Percentiles rank a stretch among this genome's conserved stretches.
These are phyloP conservation scores for Alternaria postmessia DNA, from an alignment of 2,329 filamentous ascomycete genomes.

Conservation along the genomic window DNA sequence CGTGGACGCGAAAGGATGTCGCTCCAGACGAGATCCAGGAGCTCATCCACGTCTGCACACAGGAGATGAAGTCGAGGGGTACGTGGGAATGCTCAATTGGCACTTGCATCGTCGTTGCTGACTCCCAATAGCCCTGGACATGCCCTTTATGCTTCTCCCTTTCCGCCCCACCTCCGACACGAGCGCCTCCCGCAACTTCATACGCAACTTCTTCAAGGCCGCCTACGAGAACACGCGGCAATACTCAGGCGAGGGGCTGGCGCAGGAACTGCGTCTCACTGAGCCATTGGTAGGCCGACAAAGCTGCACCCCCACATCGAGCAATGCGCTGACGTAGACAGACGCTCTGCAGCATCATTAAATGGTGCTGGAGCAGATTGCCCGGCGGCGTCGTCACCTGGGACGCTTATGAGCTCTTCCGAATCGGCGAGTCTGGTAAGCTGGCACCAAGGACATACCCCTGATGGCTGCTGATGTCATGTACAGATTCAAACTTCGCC, in stretches of 20 bases:
- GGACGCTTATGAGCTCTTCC: constrained; percentile 97
- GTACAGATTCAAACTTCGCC: constrained; percentile 84
- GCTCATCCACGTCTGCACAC: constrained; percentile 81
- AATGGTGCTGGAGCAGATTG: constrained; percentile 98
- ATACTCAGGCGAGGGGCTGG: constrained; percentile 72
- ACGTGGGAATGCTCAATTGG: constrained; percentile 39
- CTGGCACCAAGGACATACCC: constrained; percentile 9
- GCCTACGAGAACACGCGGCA: constrained; percentile 65
- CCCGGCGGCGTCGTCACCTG: constrained; percentile 92
- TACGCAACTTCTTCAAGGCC: constrained; percentile 89
- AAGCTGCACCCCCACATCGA: neutral
- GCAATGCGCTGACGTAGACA: constrained; percentile 51
- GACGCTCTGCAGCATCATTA: constrained; percentile 92
- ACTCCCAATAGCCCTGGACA: constrained; percentile 74
- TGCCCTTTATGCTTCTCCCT: constrained; percentile 90
- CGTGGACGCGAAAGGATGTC: constrained; percentile 82
- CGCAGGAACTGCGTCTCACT: constrained; percentile 87
- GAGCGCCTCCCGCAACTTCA: constrained; percentile 87
- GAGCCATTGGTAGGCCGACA: constrained; percentile 81
- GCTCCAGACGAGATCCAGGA: constrained; percentile 92
- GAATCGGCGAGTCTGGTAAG: constrained; percentile 88
- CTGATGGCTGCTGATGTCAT: constrained; percentile 26
- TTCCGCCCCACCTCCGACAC: constrained; percentile 94
- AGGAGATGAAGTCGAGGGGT: constrained; percentile 95
- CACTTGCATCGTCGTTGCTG: constrained; percentile 13